Base-by-base conservation (phyloP, 2,329 filamentous ascomycete genomes). In the Lojkania enalia region DNA sequence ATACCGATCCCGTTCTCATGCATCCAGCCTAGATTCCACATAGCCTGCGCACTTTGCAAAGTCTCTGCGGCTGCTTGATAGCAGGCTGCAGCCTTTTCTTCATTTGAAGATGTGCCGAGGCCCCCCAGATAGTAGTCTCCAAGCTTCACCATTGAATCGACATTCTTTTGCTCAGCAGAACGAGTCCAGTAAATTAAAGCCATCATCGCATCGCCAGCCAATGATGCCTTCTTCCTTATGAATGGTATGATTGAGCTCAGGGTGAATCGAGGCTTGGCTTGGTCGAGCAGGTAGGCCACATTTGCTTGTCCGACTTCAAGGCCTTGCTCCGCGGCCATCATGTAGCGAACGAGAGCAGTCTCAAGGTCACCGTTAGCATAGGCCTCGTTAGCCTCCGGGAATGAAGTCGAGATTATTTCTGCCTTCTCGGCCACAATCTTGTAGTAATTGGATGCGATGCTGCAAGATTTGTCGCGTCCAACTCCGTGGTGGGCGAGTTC, bases 1-100 rank as follows among this genome's bases (percentile, higher is more conserved):
- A 97, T 81, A 2, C 91, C 90, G 38, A 97, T 79, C 5, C 94
- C 94, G 62, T 97, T 96, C 71, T 99, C 94, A 63, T 99, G 90
- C 92, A 99, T 97, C 94, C 94, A 99, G 4, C 94, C 95, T 12
- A 99, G 77, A 61, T 99, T 97, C 82, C 90, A 99, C 45, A 96
- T 83, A 12, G 95, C 94, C 71, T 99, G 95, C 2, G 92, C 94
- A 58, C 90, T 95, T 63, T 90, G 87, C 57, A 92, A 85, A 48
- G 88, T 90, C 64, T 99, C 94, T 0, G 91, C 91, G 1, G 94
- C 94, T 3, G 89, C 88, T 41, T 88, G 86, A 61, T 99, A 99
- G 74, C 94, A 99, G 33, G 87, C 85, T 0, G 91, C 90, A 4
- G 95, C 95, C 69, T 96, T 96, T 58, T 91, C 85, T 14, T 87